Evolutionary conservation across 805 yeast genomes (phyloP).

Genomic region (Torulaspora microellipsoides): DNA sequence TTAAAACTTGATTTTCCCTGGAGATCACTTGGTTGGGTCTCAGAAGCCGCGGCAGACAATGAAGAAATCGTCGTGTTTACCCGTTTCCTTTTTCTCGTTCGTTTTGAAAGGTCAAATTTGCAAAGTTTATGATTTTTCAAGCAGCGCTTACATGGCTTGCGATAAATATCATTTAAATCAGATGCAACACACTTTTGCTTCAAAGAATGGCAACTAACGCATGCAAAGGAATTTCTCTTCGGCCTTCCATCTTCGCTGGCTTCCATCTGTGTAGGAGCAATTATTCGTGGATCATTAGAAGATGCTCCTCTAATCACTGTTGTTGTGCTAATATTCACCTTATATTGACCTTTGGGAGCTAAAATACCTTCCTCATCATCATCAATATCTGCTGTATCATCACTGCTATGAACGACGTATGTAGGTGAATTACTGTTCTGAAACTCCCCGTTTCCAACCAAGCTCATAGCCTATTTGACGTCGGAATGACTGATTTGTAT

Average conservation of each 20-base stretch:
- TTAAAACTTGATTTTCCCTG: neutral
- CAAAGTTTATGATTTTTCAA: constrained; percentile 58
- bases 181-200: constrained; percentile 83
- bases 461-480: constrained; percentile 1
- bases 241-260: constrained; percentile 22
- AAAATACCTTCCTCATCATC: constrained; percentile 2
- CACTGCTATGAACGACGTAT: neutral
- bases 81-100: constrained; percentile 44
- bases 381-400: neutral
- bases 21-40: neutral
- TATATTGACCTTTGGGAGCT: neutral
- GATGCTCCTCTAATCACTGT: constrained; percentile 23
- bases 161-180: constrained; percentile 41
- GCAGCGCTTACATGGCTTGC: constrained; percentile 73
- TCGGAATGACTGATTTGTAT: no score
- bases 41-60: neutral
- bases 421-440: constrained; percentile 2
- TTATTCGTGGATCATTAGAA: constrained; percentile 23
- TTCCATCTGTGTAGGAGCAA: constrained; percentile 22
- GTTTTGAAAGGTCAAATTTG: constrained; percentile 58
- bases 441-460: constrained; percentile 3
- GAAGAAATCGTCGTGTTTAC: constrained; percentile 5
- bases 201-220: constrained; percentile 59
- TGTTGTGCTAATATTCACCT: constrained; percentile 5
- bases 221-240: constrained; percentile 35